These are phyloP conservation scores for Phalaenopsis equestris DNA, from an alignment of 106 monocot genomes.

Conservation along the genomic window DNA sequence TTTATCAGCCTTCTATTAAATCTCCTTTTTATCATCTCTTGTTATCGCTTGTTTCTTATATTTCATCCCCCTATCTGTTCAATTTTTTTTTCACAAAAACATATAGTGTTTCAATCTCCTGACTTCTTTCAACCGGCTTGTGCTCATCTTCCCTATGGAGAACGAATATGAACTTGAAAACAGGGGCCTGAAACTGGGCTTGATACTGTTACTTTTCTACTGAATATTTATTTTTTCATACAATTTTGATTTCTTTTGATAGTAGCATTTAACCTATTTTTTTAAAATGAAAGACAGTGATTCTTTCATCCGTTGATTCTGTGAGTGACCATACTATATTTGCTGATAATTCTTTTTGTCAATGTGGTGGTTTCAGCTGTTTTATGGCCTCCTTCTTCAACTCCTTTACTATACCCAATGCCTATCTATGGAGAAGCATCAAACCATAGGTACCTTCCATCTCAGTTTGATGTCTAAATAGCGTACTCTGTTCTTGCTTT, in stretches of 20 bases:
- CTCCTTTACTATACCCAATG: conserved; percentile 73
- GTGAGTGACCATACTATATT: neutral
- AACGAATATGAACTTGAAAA: neutral
- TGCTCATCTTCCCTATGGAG: neutral
- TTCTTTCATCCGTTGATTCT: neutral
- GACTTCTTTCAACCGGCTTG: neutral
- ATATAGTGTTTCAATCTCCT: neutral
- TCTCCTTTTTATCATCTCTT: neutral
- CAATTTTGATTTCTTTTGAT: neutral
- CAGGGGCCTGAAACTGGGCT: neutral
- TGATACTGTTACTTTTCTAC: neutral
- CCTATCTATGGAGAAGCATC: conserved; percentile 89
- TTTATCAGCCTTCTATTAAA: neutral
- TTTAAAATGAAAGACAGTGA: neutral
- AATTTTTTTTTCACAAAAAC: neutral
- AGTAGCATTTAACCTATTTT: neutral
- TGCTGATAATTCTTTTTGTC: neutral
- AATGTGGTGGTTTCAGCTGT: conserved; percentile 36
- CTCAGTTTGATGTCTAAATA: neutral
- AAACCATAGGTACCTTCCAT: conserved; percentile 74
- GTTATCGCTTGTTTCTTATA: too few relatives aligned
- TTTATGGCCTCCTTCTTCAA: conserved; percentile 85
- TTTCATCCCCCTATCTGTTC: too few relatives aligned
- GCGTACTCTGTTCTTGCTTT: neutral
- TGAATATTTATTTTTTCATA: neutral